phyloP scores from a whole-genome alignment of 2,329 filamentous ascomycete genomes.

The Penicillium sp. region DNA sequence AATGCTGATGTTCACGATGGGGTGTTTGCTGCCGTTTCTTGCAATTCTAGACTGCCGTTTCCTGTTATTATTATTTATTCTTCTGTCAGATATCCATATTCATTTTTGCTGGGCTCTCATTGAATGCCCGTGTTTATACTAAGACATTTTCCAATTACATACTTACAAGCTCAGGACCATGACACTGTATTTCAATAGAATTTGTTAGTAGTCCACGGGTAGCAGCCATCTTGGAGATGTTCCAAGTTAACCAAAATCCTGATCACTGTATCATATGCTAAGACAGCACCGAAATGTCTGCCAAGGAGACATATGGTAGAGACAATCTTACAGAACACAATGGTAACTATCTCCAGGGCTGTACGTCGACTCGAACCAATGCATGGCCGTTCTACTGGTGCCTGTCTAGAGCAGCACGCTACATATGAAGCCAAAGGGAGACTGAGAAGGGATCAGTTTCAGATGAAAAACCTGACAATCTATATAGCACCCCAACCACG shows the following conservation, averaged over 20 bases:
- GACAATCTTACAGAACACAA: too few species aligned
- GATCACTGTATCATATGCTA: too few species aligned
- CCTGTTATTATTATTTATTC: neutral
- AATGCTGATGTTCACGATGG: conserved; percentile 4
- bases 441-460: conserved; percentile 7
- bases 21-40: neutral
- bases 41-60: neutral
- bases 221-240: too few species aligned
- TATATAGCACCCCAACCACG: neutral
- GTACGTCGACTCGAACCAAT: too few species aligned
- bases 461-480: conserved; percentile 10
- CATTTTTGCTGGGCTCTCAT: neutral
- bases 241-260: too few species aligned
- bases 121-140: neutral
- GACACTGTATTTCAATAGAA: neutral
- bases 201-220: too few species aligned
- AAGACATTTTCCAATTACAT: neutral
- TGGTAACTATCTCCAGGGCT: too few species aligned
- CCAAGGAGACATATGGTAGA: too few species aligned
- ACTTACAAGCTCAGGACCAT: neutral
- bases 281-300: too few species aligned
- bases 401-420: neutral
- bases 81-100: conserved; percentile 13
- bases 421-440: neutral
- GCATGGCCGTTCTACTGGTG: too few species aligned